These are phyloP conservation scores for Colletotrichum phormii DNA, from an alignment of 2,329 filamentous ascomycete species.

Conservation along the genomic window DNA sequence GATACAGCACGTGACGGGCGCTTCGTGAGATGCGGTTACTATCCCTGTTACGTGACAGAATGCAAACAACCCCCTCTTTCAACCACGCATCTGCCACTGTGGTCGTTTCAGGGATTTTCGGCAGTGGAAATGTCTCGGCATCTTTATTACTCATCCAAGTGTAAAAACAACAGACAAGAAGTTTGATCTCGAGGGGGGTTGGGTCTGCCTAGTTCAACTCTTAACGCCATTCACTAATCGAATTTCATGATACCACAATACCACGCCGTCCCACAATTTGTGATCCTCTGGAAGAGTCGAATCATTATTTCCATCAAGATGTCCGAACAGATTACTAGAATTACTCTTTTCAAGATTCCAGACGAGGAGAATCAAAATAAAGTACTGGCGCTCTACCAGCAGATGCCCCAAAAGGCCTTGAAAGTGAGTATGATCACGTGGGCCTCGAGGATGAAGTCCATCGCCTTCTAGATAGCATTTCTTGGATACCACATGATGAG, in stretches of 20 bases:
- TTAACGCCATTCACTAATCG: background rate
- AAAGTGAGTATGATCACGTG: slow-evolving; percentile 40
- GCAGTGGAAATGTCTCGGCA: background rate
- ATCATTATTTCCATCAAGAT: background rate
- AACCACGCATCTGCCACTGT: background rate
- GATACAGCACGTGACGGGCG: too few species aligned
- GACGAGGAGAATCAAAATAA: slow-evolving; percentile 45
- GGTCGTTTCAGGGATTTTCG: too few species aligned
- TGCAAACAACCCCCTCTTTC: background rate
- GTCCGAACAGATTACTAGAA: slow-evolving; percentile 40
- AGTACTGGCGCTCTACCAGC: slow-evolving; percentile 46
- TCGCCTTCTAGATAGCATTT: background rate
- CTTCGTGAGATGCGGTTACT: too few species aligned
- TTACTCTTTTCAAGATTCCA: slow-evolving; percentile 54
- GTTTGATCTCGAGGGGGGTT: background rate
- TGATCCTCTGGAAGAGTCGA: background rate
- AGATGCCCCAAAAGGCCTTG: slow-evolving; percentile 46
- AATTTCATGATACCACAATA: background rate
- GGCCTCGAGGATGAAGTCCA: background rate
- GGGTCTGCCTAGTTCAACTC: background rate
- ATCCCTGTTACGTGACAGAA: too few species aligned
- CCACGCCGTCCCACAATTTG: background rate
- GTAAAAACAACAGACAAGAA: background rate
- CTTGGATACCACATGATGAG: rapidly evolving
- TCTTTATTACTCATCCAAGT: background rate